Percentiles rank a stretch among this genome's conserved stretches.
phyloP scores from a whole-genome alignment of 768 basidiomycete genomes.

The Termitomyces sp. region DNA sequence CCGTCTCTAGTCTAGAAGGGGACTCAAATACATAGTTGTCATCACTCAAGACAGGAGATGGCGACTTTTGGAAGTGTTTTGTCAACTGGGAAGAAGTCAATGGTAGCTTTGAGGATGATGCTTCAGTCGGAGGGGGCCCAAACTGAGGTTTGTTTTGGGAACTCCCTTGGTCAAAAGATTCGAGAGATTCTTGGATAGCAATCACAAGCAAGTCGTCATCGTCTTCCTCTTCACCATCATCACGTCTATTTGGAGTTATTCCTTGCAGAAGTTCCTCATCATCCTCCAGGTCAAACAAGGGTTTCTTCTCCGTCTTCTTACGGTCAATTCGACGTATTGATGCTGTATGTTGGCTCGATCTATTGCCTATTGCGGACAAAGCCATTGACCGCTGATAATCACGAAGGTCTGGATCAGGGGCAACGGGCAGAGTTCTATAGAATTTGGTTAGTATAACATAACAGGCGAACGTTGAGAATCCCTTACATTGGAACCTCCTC shows the following conservation, averaged over 20 bases:
- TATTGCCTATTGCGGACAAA: constrained; percentile 48
- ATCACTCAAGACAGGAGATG: constrained; percentile 2
- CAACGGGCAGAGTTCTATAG: constrained; percentile 25
- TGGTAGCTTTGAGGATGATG: constrained; percentile 5
- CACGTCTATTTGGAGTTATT: not conserved
- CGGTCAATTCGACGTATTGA: constrained; percentile 25
- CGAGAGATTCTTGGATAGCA: constrained; percentile 61
- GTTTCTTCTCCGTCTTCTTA: constrained; percentile 27
- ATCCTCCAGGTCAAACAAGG: constrained; percentile 49
- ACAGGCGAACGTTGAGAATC: constrained; percentile 1
- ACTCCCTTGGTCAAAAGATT: constrained; percentile 43
- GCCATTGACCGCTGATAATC: constrained; percentile 59
- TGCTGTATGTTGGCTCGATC: constrained; percentile 34
- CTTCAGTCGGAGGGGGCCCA: not conserved
- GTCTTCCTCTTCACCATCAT: constrained; percentile 34
- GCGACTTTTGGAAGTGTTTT: not conserved
- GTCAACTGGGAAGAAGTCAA: not conserved
- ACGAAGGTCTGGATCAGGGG: constrained; percentile 56
- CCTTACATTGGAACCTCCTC: constrained; percentile 73
- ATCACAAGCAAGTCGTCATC: constrained; percentile 47
- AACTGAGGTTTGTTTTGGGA: not conserved
- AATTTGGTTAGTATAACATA: not conserved
- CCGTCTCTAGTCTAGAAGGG: constrained; percentile 55
- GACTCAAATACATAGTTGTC: constrained; percentile 18
- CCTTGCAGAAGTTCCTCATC: constrained; percentile 30